A percentile compares a stretch with the other conserved stretches of the same genome.
These are phyloP conservation scores for Umbilicaria muhlenbergii DNA, from an alignment of 495 filamentous ascomycete genomes.

Conservation along the genomic window DNA sequence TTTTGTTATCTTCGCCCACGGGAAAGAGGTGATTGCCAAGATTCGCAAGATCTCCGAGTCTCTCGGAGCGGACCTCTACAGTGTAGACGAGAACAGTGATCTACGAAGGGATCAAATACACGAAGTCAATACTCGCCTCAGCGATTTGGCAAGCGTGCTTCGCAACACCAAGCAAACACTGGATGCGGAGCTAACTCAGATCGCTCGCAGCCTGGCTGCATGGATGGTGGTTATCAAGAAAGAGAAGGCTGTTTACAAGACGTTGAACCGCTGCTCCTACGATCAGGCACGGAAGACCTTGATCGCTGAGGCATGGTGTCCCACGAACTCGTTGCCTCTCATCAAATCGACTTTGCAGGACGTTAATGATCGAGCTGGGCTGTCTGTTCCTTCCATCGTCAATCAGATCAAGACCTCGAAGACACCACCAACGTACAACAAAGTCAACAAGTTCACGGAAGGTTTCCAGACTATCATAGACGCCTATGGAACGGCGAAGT, in stretches of 20 bases:
- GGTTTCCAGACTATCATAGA: constrained; percentile 98
- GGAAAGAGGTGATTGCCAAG: constrained; percentile 94
- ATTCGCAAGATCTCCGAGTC: constrained; percentile 98
- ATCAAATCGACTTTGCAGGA: constrained; percentile 95
- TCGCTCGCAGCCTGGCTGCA: constrained; percentile 72
- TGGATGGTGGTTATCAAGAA: constrained; percentile 98
- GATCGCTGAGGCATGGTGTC: constrained; percentile 95
- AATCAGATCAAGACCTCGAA: constrained; percentile 93
- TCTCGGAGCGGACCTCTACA: constrained; percentile 85
- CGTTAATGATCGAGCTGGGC: constrained; percentile 85
- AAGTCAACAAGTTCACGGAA: constrained; percentile 95
- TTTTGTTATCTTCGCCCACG: constrained; percentile 98
- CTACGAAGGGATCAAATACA: constrained; percentile 86
- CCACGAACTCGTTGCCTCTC: constrained; percentile 72
- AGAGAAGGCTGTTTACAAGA: constrained; percentile 96
- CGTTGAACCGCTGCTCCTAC: constrained; percentile 90
- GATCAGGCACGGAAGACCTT: constrained; percentile 90
- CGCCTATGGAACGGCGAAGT: constrained; percentile 93
- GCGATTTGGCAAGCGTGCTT: constrained; percentile 79
- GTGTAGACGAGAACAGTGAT: constrained; percentile 92
- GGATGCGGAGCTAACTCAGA: constrained; percentile 82
- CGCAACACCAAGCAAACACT: constrained; percentile 93
- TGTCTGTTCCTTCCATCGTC: constrained; percentile 93
- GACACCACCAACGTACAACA: constrained; percentile 89
- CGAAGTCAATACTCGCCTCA: constrained; percentile 84